Percentiles rank a stretch among this genome's conserved stretches.
phyloP scores from a whole-genome alignment of 805 yeast genomes.

The Metschnikowia kunwiensis region DNA sequence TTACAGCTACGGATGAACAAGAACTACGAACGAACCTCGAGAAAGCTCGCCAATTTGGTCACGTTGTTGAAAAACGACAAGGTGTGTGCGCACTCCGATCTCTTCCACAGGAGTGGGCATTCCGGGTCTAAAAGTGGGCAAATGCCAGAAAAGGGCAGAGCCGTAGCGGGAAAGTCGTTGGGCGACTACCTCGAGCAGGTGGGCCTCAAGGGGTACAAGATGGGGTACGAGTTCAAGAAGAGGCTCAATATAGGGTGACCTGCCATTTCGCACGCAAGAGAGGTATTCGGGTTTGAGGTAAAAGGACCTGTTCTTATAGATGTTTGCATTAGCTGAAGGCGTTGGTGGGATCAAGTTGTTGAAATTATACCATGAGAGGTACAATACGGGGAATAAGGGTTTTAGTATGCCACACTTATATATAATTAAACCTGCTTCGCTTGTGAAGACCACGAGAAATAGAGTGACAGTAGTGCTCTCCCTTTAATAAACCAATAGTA shows the following conservation, averaged over 20 bases:
- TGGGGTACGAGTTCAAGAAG: slow-evolving; percentile 29
- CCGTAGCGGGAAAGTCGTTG: slow-evolving; percentile 29
- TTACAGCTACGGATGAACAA: slow-evolving; percentile 19
- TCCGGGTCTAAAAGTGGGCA: slow-evolving; percentile 11
- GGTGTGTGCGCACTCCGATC: slow-evolving; percentile 35
- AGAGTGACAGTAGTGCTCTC: too few relatives aligned
- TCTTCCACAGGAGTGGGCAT: slow-evolving; percentile 16
- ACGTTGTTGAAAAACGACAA: slow-evolving; percentile 17
- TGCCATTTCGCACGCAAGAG: too few relatives aligned
- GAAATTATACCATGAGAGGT: too few relatives aligned
- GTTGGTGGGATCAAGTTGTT: too few relatives aligned
- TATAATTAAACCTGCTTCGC: too few relatives aligned
- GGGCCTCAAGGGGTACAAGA: slow-evolving; percentile 21
- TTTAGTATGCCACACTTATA: too few relatives aligned
- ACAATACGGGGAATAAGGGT: too few relatives aligned
- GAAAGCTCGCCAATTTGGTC: slow-evolving; percentile 15
- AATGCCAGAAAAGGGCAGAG: slow-evolving; percentile 24
- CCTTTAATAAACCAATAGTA: too few relatives aligned
- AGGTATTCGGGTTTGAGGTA: too few relatives aligned
- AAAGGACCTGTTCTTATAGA: too few relatives aligned
- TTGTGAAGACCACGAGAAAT: too few relatives aligned
- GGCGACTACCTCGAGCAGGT: slow-evolving; percentile 31
- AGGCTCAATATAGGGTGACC: slow-evolving; percentile 20
- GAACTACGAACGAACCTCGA: slow-evolving; percentile 15
- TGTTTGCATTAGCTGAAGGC: too few relatives aligned